phyloP scores from a whole-genome alignment of 169 alveolate species.

The Eimeria nieschulzi region DNA sequence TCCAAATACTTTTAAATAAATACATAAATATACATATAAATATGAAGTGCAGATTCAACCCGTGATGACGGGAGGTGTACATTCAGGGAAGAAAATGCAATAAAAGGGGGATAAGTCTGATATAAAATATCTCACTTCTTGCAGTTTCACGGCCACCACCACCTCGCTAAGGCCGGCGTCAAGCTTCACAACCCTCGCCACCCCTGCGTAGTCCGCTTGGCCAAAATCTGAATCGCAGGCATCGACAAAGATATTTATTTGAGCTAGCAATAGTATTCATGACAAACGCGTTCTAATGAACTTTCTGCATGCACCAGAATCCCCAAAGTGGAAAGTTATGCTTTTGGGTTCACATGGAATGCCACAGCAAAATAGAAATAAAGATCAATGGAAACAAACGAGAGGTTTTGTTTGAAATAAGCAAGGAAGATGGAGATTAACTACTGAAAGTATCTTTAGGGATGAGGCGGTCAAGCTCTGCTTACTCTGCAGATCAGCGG shows the following conservation, averaged over 20 bases:
- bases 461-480: background rate
- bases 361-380: background rate
- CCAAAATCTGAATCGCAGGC: conserved; percentile 25
- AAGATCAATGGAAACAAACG: background rate
- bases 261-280: background rate
- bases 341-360: background rate
- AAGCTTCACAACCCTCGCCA: conserved; percentile 53
- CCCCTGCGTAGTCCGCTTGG: conserved; percentile 55
- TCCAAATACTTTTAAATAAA: background rate
- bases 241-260: background rate
- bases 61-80: too few species aligned
- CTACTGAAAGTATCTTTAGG: background rate
- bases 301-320: background rate
- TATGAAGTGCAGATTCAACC: background rate
- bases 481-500: conserved; percentile 56
- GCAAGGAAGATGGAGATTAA: too few species aligned
- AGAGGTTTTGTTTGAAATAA: background rate
- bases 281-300: background rate
- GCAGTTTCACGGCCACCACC: conserved; percentile 59
- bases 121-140: conserved; percentile 19
- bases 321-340: background rate
- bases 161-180: conserved; percentile 48
- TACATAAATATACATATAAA: background rate
- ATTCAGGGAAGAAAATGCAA: too few species aligned
- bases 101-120: too few species aligned